Evolutionary conservation across 495 filamentous ascomycete species (phyloP).

Genomic region (Trichoderma reesei): DNA sequence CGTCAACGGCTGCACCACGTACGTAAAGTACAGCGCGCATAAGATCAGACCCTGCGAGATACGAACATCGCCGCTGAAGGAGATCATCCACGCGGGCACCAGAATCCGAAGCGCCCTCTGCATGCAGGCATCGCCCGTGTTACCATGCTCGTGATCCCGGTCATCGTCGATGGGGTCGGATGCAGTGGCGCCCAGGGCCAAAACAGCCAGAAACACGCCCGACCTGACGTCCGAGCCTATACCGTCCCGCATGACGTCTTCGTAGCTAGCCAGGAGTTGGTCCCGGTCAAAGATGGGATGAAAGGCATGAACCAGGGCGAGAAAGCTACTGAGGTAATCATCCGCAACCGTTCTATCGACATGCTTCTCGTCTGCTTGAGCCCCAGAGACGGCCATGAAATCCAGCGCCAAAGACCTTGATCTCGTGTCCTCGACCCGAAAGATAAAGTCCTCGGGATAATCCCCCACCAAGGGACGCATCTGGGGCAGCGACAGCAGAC

Average conservation of each 20-base stretch:
- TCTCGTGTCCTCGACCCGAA: background rate
- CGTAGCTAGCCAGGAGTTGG: background rate
- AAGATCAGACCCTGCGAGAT: background rate
- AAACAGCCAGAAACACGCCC: background rate
- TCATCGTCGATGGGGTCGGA: background rate
- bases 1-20: conserved; percentile 5
- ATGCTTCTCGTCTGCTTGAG: background rate
- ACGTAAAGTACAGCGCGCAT: conserved; percentile 3
- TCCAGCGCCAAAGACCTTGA: background rate
- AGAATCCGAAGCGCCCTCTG: background rate
- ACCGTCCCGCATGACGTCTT: background rate
- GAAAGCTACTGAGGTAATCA: background rate
- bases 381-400: background rate
- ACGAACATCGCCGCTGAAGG: background rate
- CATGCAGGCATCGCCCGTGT: background rate
- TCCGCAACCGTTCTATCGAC: background rate
- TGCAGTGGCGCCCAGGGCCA: background rate
- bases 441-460: background rate
- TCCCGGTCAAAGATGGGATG: conserved; percentile 7
- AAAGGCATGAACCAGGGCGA: background rate
- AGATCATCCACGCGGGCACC: background rate
- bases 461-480: background rate
- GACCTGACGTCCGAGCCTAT: background rate
- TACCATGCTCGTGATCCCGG: background rate
- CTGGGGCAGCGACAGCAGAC: background rate